Base-by-base conservation (phyloP, 495 filamentous ascomycete genomes). In the Mytilinidion resinicola region DNA sequence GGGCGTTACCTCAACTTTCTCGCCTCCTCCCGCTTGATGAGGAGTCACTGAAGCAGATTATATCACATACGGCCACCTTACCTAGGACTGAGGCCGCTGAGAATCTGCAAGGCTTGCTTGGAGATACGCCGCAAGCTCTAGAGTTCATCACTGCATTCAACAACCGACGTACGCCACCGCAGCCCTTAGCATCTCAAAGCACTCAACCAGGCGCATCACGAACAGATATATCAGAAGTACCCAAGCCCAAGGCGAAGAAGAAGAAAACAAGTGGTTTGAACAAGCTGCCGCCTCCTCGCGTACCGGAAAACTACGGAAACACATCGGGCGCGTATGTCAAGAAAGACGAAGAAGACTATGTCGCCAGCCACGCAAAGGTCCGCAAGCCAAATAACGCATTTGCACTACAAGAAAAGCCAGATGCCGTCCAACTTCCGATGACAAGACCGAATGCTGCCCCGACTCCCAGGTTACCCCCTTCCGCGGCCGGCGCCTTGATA, bases 91-190 rank as follows among this genome's bases (percentile, higher is more conserved):
- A 85, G 57, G 88, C 88, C 15, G 87, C 84, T 25, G 84, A 89
- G 19, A 86, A 96, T 70, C 86, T 98, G 59, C 88, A 86, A 70
- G 88, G 89, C 69, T 77, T 97, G 34, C 82, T 98, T 1, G 93
- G 91, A 46, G 89, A 95, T 69, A 89, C 89, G 6, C 81, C 90
- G 12, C 83, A 87, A 59, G 85, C 87, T 0, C 72, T 96, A 57
- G 90, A 95, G 58, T 98, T 97, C 69, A 96, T 98, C 64, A 83
- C 90, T 20, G 84, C 85, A 42, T 97, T 96, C 78, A 97, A 93
- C 69, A 76, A 84, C 9, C 85, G 82, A 34, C 82, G 88, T 65
- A 73, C 77, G 20, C 44, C 70, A 1, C 35, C 69, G n/a, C 34
- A 57, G 15, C 35, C 60, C 1, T 30, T 54, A 5, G 44, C 65